Evolutionary conservation across 495 filamentous ascomycete genomes (phyloP).

Genomic region (Lasiosphaeria ovina): DNA sequence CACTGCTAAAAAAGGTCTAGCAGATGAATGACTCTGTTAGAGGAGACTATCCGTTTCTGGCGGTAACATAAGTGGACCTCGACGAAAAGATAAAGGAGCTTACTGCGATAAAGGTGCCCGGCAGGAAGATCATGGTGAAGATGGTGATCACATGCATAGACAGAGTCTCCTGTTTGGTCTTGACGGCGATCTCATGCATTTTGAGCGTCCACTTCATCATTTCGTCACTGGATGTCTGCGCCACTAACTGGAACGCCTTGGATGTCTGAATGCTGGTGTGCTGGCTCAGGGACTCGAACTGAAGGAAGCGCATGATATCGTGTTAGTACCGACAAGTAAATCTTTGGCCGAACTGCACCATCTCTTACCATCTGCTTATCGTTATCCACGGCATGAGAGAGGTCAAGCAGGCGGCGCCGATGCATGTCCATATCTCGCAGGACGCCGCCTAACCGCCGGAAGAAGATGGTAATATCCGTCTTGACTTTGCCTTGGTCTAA

Average conservation of each 20-base stretch:
- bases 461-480: slow-evolving; percentile 7
- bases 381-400: slow-evolving; percentile 1
- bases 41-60: background rate
- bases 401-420: slow-evolving; percentile 8
- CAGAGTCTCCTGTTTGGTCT: slow-evolving; percentile 40
- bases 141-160: slow-evolving; percentile 45
- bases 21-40: slow-evolving; percentile 2
- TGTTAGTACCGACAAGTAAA: background rate
- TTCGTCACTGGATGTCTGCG: slow-evolving; percentile 36
- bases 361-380: slow-evolving; percentile 12
- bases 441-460: slow-evolving; percentile 4
- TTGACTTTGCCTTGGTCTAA: slow-evolving; percentile 10
- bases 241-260: slow-evolving; percentile 61
- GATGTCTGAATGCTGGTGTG: slow-evolving; percentile 74
- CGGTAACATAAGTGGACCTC: background rate
- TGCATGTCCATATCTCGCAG: slow-evolving; percentile 7
- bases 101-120: slow-evolving; percentile 43
- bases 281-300: slow-evolving; percentile 83
- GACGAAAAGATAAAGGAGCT: slow-evolving; percentile 9
- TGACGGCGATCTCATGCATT: slow-evolving; percentile 36
- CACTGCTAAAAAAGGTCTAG: slow-evolving; percentile 37
- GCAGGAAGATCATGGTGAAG: slow-evolving; percentile 42
- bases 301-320: background rate
- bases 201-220: slow-evolving; percentile 33
- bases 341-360: background rate